phyloP scores from a whole-genome alignment of 345 rosid species.

The Odontarrhena argentea region DNA sequence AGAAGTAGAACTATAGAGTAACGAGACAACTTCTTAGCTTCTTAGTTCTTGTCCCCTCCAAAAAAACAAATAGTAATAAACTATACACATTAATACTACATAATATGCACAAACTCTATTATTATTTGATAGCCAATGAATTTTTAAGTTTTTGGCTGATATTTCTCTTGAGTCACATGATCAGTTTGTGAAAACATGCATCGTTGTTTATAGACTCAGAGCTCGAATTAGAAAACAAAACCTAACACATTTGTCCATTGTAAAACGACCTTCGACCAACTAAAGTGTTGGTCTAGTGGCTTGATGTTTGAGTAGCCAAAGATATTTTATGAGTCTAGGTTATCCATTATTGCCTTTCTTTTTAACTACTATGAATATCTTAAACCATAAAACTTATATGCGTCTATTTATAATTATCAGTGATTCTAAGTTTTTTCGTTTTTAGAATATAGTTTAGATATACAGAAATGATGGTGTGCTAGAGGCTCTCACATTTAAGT shows the following conservation, averaged over 20 bases:
- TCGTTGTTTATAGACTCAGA: constrained; percentile 9
- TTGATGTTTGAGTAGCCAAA: no score
- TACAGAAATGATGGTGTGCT: no score
- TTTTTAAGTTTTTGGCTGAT: background rate
- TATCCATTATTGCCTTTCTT: no score
- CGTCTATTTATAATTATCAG: no score
- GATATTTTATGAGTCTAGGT: no score
- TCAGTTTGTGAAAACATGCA: background rate
- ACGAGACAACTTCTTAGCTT: constrained; percentile 32
- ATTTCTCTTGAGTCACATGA: constrained; percentile 18
- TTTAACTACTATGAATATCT: no score
- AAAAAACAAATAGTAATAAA: constrained; percentile 27
- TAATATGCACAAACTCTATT: constrained; percentile 14
- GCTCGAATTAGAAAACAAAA: constrained; percentile 1
- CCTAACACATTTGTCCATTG: background rate
- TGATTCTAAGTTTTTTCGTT: no score
- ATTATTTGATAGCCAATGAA: constrained; percentile 9
- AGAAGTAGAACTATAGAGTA: constrained; percentile 31
- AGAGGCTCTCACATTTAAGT: no score
- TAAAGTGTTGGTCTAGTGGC: no score
- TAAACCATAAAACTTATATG: no score
- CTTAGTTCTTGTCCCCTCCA: constrained; percentile 34
- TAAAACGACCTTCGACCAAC: background rate
- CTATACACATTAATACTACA: background rate
- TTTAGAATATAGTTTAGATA: no score